Evolutionary conservation across 352 stramenopile genomes (phyloP), one percentile per base, ranked within the genome.

Genomic region (Phytophthora idaei): DNA sequence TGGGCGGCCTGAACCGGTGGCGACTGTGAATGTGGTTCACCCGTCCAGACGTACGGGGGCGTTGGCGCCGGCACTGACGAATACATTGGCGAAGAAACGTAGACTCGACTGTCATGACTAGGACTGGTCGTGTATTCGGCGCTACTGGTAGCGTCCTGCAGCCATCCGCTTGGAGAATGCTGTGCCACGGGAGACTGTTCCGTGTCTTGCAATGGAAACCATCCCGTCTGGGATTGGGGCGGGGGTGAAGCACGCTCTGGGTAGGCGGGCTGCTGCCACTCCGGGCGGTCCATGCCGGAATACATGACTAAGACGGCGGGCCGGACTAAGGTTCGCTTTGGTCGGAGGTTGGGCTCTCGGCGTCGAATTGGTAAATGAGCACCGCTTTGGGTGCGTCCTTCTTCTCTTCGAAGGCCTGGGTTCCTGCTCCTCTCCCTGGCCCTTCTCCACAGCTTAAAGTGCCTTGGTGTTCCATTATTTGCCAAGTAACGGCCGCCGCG

Each of bases 181-280:
- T 48, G 48, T 4, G 49, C 42, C 25, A 47, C 25, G 2, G 59
- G 56, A 31, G 34, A 39, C 12, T 50, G 57, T 27, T 58, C 45
- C 5, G 57, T 8, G 37, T 71, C 73, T 39, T 87, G 69, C 14
- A 90, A 65, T 8, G 76, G 77, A 55, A 86, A 90, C 81, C 81
- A 90, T 4, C 77, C 81, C 27, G 80, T 57, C 57, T 90, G 78
- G 8, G 66, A 76, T 36, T 78, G 73, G 0, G 36, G 57, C 32
- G 66, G 47, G 14, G 69, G 49, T 21, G 68, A 74, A 14, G 53
- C 36, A 4, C 34, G 69, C 11, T 59, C 52, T 10, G 55, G 28
- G 37, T 60, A 53, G 11, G 41, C 57, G 2, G 47, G 39, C 7
- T 64, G 62, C 53, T 64, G 48, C 57, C 53, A 64, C n/a, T 36